phyloP scores from a whole-genome alignment of 192 early-diverging fungal genomes.

The Entophlyctis luteolus region DNA sequence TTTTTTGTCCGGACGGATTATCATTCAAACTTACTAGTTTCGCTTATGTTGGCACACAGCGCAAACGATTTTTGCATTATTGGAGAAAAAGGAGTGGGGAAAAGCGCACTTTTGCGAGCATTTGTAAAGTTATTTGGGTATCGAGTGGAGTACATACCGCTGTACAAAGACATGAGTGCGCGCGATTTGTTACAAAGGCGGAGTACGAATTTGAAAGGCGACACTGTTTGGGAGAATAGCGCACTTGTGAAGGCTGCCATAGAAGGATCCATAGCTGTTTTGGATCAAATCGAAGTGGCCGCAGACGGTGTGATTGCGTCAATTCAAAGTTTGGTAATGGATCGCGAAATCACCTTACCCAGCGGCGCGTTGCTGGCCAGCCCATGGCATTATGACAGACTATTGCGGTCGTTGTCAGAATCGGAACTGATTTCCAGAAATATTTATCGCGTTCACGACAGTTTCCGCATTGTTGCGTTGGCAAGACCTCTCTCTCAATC shows the following conservation, averaged over 20 bases:
- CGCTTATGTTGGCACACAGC: conserved; percentile 35
- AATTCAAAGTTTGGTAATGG: conserved; percentile 60
- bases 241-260: conserved; percentile 68
- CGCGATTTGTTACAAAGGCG: conserved; percentile 74
- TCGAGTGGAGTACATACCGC: conserved; percentile 64
- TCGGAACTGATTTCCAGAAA: conserved; percentile 48
- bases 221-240: conserved; percentile 72
- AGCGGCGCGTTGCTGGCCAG: conserved; percentile 52
- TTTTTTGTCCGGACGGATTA: conserved; percentile 20
- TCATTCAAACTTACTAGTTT: conserved; percentile 22
- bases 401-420: conserved; percentile 40
- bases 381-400: background rate
- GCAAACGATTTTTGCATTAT: conserved; percentile 64
- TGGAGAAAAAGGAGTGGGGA: conserved; percentile 72
- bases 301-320: conserved; percentile 66
- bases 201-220: conserved; percentile 63
- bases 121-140: conserved; percentile 58
- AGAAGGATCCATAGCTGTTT: conserved; percentile 64
- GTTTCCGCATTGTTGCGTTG: conserved; percentile 74
- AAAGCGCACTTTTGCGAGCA: conserved; percentile 61
- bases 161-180: conserved; percentile 78
- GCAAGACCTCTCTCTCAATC: conserved; percentile 56
- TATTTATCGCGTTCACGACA: conserved; percentile 62
- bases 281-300: conserved; percentile 73
- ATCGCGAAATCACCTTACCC: conserved; percentile 67